Conservation (phyloP, 257 asterid species). For the Misopates orontium region DNA sequence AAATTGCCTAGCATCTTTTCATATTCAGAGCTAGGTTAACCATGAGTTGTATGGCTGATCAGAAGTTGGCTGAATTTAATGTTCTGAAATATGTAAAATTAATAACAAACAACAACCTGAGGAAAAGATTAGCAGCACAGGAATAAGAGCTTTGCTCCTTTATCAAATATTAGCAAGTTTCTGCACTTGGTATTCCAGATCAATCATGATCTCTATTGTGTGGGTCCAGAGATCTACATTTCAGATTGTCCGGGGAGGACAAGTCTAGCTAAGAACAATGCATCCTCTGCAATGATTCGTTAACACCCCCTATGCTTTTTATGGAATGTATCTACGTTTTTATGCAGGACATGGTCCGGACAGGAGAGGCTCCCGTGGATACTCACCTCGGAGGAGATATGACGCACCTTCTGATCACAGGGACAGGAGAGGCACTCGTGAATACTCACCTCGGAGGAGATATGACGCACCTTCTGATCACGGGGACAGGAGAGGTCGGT, state of each 20-base stretch:
- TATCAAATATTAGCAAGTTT: no score
- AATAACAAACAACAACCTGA: no score
- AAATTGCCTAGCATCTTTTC: background rate
- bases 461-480: slow-evolving; percentile 35
- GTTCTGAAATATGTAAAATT: no score
- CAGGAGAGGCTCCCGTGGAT: slow-evolving; percentile 44
- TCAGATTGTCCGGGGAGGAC: no score
- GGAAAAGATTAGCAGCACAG: no score
- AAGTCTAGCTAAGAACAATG: background rate
- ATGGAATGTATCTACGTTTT: background rate
- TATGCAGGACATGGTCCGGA: slow-evolving; percentile 37
- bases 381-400: slow-evolving; percentile 45
- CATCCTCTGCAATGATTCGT: background rate
- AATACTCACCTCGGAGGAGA: slow-evolving; percentile 48
- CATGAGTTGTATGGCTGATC: no score
- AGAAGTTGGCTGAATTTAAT: background rate
- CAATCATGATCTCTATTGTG: no score
- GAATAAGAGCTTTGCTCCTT: no score
- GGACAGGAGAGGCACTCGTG: slow-evolving; percentile 42
- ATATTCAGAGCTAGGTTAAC: background rate
- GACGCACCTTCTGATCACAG: slow-evolving; percentile 40
- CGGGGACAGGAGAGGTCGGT: slow-evolving; percentile 33
- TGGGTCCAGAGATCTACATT: no score
- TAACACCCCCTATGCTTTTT: background rate
- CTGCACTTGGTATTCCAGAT: no score